Evolutionary conservation across 225 moss, liverwort and hornwort genomes (phyloP), one percentile per base, ranked within the genome.

Genomic region (Lunularia cruciata): DNA sequence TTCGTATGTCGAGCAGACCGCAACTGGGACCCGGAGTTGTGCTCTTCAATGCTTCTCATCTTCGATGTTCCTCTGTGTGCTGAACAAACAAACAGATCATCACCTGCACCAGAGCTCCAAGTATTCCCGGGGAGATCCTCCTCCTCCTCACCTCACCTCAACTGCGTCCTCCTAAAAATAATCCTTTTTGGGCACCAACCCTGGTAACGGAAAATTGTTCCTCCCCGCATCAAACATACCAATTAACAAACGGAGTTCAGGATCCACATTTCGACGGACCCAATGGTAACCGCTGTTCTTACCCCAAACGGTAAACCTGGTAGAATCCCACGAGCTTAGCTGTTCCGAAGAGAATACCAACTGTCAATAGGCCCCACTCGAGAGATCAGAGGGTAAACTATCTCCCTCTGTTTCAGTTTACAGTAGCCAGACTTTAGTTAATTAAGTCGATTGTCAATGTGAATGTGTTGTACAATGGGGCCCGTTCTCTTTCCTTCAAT

Each of bases 341-440:
- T 72, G 72, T 37, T 61, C 38, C 36, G 32, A 8, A 31, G 19
- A 20, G 72, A 72, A 62, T 62, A 34, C 72, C 72, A 72, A 72
- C 72, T 72, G 72, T 72, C 72, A 47, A 8, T 13, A 2, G 70
- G 61, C 30, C 72, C 72, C 67, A 56, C 28, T 12, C 12, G 23
- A 4, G 53, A 4, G 25, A 53, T 53, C 27, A 53, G 53, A 26
- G 5, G 25, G 26, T 23, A 53, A 53, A 53, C 2, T n/a, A n/a
- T n/a, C 53, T 53, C 53, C 5, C 53, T n/a, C 26, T 9, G 25
- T 23, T 53, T 3, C 12, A 27, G n/a, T 53, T 53, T 23, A 22
- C 3, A 53, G 0, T 27, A 11, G 14, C 26, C n/a, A n/a, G n/a
- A n/a, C n/a, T 3, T 53, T 53, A 53, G 53, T 53, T 9, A 27